Percentiles rank a stretch among this genome's conserved stretches.
These are phyloP conservation scores for Reticulascus tulasneorum DNA, from an alignment of 2,329 filamentous ascomycete genomes.

Conservation along the genomic window DNA sequence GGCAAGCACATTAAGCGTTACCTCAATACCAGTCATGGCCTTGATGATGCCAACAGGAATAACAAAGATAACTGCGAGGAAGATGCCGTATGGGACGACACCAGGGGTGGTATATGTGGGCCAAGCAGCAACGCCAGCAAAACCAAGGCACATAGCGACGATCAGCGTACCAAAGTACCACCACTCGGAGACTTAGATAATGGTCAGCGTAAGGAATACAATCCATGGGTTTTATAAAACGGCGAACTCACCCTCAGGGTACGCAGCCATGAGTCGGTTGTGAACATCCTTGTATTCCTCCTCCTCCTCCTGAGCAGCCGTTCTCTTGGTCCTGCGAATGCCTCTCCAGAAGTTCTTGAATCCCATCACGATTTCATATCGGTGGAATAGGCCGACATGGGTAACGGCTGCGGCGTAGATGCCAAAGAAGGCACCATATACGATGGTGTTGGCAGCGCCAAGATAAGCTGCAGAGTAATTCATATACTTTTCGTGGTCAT, in stretches of 20 bases:
- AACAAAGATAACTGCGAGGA: slow-evolving; percentile 38
- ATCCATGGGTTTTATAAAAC: too few relatives aligned
- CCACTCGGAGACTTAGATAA: slow-evolving; percentile 33
- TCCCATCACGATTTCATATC: slow-evolving; percentile 23
- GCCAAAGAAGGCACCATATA: slow-evolving; percentile 26
- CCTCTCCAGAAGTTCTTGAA: slow-evolving; percentile 21
- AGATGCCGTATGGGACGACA: slow-evolving; percentile 37
- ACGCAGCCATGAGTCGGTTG: slow-evolving; percentile 27
- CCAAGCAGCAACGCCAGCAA: slow-evolving; percentile 34
- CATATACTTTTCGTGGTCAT: slow-evolving; percentile 33
- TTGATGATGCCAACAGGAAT: slow-evolving; percentile 40
- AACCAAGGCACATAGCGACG: slow-evolving; percentile 29
- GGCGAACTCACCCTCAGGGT: slow-evolving; percentile 19
- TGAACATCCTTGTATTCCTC: slow-evolving; percentile 30
- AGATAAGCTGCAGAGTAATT: slow-evolving; percentile 19
- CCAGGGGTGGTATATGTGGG: slow-evolving; percentile 36
- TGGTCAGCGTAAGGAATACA: neutral
- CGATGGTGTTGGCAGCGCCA: slow-evolving; percentile 20
- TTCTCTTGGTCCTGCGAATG: slow-evolving; percentile 25
- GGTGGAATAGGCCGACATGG: slow-evolving; percentile 26
- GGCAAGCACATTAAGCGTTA: slow-evolving; percentile 41
- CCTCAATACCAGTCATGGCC: slow-evolving; percentile 37
- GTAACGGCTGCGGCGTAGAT: slow-evolving; percentile 23
- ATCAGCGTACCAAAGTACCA: slow-evolving; percentile 34
- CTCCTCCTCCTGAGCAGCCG: slow-evolving; percentile 25